A percentile compares a stretch with the other conserved stretches of the same genome.
Evolutionary conservation across 2,329 filamentous ascomycete genomes (phyloP).

Genomic region (Cladosporium velox): DNA sequence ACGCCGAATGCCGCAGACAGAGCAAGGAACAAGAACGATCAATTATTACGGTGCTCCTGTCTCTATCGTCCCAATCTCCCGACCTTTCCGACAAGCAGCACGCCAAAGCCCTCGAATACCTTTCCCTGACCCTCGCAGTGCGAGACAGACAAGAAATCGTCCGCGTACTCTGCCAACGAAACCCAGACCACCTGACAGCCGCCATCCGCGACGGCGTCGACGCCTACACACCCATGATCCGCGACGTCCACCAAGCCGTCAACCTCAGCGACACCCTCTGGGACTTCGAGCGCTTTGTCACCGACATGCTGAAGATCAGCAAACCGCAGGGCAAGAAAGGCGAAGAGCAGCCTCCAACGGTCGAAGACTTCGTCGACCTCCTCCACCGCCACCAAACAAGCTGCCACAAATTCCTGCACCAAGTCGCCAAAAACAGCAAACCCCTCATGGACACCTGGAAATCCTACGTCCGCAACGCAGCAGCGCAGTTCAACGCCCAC

Average conservation of each 20-base stretch:
- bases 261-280: slow-evolving; percentile 70
- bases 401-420: slow-evolving; percentile 70
- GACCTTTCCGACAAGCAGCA: slow-evolving; percentile 63
- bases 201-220: slow-evolving; percentile 64
- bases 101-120: slow-evolving; percentile 66
- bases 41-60: slow-evolving; percentile 68
- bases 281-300: slow-evolving; percentile 67
- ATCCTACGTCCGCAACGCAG: slow-evolving; percentile 60
- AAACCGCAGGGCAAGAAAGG: slow-evolving; percentile 38
- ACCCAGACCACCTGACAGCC: slow-evolving; percentile 72
- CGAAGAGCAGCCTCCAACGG: slow-evolving; percentile 53
- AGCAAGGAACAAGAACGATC: slow-evolving; percentile 60
- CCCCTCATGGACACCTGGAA: slow-evolving; percentile 64
- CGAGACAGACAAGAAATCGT: slow-evolving; percentile 73
- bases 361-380: slow-evolving; percentile 71
- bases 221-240: slow-evolving; percentile 74
- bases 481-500: slow-evolving; percentile 55
- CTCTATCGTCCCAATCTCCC: slow-evolving; percentile 48
- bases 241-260: slow-evolving; percentile 68
- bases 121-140: slow-evolving; percentile 68
- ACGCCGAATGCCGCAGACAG: slow-evolving; percentile 59
- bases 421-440: slow-evolving; percentile 67
- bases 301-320: slow-evolving; percentile 65
- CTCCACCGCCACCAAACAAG: slow-evolving; percentile 64
- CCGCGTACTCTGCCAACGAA: slow-evolving; percentile 65